These are phyloP conservation scores for Hymenoscyphus salicellus DNA, from an alignment of 2,329 filamentous ascomycete species.

Conservation along the genomic window DNA sequence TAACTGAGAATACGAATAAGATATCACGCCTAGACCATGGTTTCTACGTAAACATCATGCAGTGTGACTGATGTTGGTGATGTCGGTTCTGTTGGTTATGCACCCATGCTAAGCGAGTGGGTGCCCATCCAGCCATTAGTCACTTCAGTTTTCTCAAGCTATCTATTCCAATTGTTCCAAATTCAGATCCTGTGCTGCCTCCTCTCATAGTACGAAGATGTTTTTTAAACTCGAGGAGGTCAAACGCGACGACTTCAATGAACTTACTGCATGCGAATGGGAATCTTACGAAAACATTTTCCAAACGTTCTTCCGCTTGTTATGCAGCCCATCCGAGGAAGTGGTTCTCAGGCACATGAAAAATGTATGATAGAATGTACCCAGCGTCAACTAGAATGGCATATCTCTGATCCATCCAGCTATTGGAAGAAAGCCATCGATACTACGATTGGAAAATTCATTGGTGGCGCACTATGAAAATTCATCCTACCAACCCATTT, in stretches of 20 bases:
- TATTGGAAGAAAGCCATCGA: background rate
- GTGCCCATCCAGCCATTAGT: too few relatives aligned
- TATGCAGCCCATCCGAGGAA: background rate
- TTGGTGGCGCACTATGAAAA: background rate
- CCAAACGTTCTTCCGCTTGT: background rate
- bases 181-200: background rate
- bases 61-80: too few relatives aligned
- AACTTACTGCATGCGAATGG: background rate
- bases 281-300: background rate
- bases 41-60: too few relatives aligned
- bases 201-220: background rate
- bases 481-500: background rate
- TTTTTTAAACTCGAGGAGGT: background rate
- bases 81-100: too few relatives aligned
- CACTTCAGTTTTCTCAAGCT: too few relatives aligned
- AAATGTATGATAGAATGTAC: background rate
- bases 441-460: background rate
- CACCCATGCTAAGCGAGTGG: too few relatives aligned
- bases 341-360: background rate
- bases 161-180: background rate
- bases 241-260: background rate
- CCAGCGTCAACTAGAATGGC: background rate
- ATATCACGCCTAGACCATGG: too few relatives aligned
- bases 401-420: background rate
- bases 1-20: too few relatives aligned